Percentiles rank a stretch among this genome's conserved stretches.
Conservation (phyloP, 352 stramenopile species). For the Labyrinthula sp. region DNA sequence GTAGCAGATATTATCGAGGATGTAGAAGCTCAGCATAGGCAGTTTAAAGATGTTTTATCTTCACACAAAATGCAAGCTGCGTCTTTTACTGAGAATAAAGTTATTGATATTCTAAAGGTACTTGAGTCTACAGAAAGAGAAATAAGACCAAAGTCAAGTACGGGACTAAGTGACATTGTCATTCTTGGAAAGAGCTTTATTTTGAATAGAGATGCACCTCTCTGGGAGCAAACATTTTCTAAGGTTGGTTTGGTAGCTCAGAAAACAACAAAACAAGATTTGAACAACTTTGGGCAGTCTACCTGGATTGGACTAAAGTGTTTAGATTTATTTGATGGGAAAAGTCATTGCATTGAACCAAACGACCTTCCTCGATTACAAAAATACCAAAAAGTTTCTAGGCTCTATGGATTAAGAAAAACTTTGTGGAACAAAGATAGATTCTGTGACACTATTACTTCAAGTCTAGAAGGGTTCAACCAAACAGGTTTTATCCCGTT, state of each 20-base stretch:
- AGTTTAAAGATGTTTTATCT: too few relatives aligned
- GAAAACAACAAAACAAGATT: conserved; percentile 16
- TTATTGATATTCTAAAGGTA: conserved; percentile 20
- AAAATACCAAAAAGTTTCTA: conserved; percentile 19
- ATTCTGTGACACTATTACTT: conserved; percentile 22
- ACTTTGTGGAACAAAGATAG: conserved; percentile 24
- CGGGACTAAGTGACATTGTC: conserved; percentile 2
- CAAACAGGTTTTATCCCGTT: too few relatives aligned
- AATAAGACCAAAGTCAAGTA: too few relatives aligned
- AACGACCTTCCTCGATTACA: conserved; percentile 4
- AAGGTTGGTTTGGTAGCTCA: not conserved
- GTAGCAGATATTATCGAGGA: too few relatives aligned
- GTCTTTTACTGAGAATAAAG: too few relatives aligned
- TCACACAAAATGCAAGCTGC: too few relatives aligned
- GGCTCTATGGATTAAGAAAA: conserved; percentile 21
- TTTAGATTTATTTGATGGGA: conserved; percentile 24
- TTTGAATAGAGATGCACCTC: conserved; percentile 11
- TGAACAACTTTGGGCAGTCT: conserved; percentile 1
- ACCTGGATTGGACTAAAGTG: conserved; percentile 13
- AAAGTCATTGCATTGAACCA: conserved; percentile 19
- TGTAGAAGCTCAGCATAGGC: too few relatives aligned
- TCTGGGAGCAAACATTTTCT: conserved; percentile 20
- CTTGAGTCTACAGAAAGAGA: conserved; percentile 16
- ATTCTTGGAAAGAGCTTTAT: conserved; percentile 21
- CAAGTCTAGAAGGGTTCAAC: conserved; percentile 4